phyloP scores from a whole-genome alignment of 805 yeast genomes.

The Ogataea salicorniae region DNA sequence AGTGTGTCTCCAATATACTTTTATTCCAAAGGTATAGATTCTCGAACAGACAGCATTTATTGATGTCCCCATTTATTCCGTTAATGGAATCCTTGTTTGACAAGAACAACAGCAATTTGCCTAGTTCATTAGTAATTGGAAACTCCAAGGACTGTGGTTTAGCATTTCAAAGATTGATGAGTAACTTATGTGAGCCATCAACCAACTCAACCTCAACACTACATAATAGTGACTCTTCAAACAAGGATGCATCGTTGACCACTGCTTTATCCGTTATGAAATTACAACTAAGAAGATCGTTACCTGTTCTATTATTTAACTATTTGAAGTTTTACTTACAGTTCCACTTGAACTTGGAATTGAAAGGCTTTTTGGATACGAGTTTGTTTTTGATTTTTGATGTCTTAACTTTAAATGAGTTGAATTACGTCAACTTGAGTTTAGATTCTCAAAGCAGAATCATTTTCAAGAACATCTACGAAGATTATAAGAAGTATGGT shows the following conservation, averaged over 20 bases:
- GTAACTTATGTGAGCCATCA: slow-evolving; percentile 72
- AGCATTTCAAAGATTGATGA: slow-evolving; percentile 52
- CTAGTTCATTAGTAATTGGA: slow-evolving; percentile 3
- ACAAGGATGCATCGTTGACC: slow-evolving; percentile 35
- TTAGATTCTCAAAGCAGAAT: slow-evolving; percentile 67
- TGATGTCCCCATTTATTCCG: slow-evolving; percentile 44
- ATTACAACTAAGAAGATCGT: slow-evolving; percentile 55
- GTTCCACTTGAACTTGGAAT: slow-evolving; percentile 39
- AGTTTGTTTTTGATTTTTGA: slow-evolving; percentile 66
- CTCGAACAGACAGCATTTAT: slow-evolving; percentile 66
- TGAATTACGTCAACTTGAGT: slow-evolving; percentile 54
- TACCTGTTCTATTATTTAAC: slow-evolving; percentile 53
- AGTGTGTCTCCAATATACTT: slow-evolving; percentile 54
- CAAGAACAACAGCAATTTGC: slow-evolving; percentile 4
- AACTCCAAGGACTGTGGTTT: slow-evolving; percentile 35
- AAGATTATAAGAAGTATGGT: slow-evolving; percentile 70
- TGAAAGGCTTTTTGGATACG: slow-evolving; percentile 44
- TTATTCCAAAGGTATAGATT: slow-evolving; percentile 67
- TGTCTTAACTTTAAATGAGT: slow-evolving; percentile 60
- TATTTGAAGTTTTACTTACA: slow-evolving; percentile 52
- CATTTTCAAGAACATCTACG: slow-evolving; percentile 61
- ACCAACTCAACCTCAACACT: slow-evolving; percentile 19
- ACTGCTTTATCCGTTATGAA: slow-evolving; percentile 54
- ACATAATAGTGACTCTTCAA: not conserved
- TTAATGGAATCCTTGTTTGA: slow-evolving; percentile 44